These are phyloP conservation scores for Glutinoglossum americanum DNA, from an alignment of 495 filamentous ascomycete genomes.

Conservation along the genomic window DNA sequence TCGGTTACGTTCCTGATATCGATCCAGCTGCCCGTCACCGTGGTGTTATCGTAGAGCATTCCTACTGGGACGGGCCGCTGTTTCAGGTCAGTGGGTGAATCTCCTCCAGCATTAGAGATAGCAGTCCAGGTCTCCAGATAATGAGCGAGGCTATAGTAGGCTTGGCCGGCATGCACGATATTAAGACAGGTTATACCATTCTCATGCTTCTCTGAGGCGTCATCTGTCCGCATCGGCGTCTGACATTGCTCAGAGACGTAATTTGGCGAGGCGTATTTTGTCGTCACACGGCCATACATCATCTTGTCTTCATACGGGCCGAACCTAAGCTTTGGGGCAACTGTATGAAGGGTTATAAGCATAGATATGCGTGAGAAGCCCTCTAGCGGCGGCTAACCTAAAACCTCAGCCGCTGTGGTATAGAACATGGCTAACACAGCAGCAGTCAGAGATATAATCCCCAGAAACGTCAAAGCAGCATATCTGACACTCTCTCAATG, in stretches of 20 bases:
- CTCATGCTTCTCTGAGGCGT: slow-evolving; percentile 20
- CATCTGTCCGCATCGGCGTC: slow-evolving; percentile 28
- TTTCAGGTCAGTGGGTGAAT: slow-evolving; percentile 16
- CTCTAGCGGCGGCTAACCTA: slow-evolving; percentile 19
- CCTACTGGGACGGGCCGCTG: slow-evolving; percentile 29
- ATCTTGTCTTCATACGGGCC: slow-evolving; percentile 21
- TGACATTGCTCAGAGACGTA: slow-evolving; percentile 32
- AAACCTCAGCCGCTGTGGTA: slow-evolving; percentile 47
- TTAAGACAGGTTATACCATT: slow-evolving; percentile 37
- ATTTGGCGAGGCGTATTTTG: slow-evolving; percentile 33
- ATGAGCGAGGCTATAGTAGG: slow-evolving; percentile 30
- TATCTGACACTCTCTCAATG: slow-evolving; percentile 39
- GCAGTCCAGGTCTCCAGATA: slow-evolving; percentile 28
- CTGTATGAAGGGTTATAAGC: slow-evolving; percentile 17
- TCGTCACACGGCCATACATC: slow-evolving; percentile 32
- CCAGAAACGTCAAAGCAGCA: slow-evolving; percentile 36
- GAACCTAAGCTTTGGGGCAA: slow-evolving; percentile 40
- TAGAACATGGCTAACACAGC: slow-evolving; percentile 46
- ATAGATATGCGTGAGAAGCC: too few species aligned
- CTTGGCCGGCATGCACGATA: slow-evolving; percentile 40
- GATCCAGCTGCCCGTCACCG: slow-evolving; percentile 39
- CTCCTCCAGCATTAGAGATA: slow-evolving; percentile 17
- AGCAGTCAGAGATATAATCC: slow-evolving; percentile 31
- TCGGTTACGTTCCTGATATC: slow-evolving; percentile 23
- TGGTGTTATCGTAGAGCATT: slow-evolving; percentile 43